phyloP scores from a whole-genome alignment of 2,329 filamentous ascomycete genomes.

The Botryosphaeria agaves region DNA sequence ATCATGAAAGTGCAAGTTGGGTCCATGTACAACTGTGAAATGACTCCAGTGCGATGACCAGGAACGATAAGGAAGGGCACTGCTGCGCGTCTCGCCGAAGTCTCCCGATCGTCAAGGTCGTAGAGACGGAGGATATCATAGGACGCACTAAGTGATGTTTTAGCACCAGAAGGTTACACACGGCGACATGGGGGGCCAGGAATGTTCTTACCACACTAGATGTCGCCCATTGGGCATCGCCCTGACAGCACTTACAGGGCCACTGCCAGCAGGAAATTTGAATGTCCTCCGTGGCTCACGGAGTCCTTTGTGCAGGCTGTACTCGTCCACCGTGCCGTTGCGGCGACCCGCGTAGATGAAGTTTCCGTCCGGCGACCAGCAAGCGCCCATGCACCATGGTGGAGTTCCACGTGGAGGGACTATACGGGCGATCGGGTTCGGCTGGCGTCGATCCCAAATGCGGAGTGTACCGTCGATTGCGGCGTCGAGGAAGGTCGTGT shows the following conservation, averaged over 20 bases:
- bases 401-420: constrained; percentile 57
- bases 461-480: constrained; percentile 75
- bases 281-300: constrained; percentile 63
- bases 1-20: constrained; percentile 82
- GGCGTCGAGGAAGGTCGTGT: constrained; percentile 74
- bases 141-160: constrained; percentile 44
- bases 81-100: constrained; percentile 51
- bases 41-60: constrained; percentile 74
- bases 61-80: constrained; percentile 95
- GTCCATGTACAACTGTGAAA: constrained; percentile 73
- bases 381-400: constrained; percentile 94
- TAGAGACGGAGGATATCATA: constrained; percentile 90
- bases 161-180: constrained; percentile 8
- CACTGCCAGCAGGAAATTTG: constrained; percentile 77
- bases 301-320: constrained; percentile 63
- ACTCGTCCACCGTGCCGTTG: constrained; percentile 91
- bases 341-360: constrained; percentile 82
- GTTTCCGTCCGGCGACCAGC: constrained; percentile 92
- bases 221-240: constrained; percentile 89
- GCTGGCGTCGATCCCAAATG: constrained; percentile 79
- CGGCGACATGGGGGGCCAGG: neutral
- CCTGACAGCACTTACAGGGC: constrained; percentile 71
- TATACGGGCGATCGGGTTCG: constrained; percentile 64
- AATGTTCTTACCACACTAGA: constrained; percentile 53
- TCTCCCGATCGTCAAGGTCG: constrained; percentile 54